Percentiles rank a stretch among this genome's conserved stretches.
Evolutionary conservation across 2,329 filamentous ascomycete genomes (phyloP).

Genomic region (Alternaria sp.): DNA sequence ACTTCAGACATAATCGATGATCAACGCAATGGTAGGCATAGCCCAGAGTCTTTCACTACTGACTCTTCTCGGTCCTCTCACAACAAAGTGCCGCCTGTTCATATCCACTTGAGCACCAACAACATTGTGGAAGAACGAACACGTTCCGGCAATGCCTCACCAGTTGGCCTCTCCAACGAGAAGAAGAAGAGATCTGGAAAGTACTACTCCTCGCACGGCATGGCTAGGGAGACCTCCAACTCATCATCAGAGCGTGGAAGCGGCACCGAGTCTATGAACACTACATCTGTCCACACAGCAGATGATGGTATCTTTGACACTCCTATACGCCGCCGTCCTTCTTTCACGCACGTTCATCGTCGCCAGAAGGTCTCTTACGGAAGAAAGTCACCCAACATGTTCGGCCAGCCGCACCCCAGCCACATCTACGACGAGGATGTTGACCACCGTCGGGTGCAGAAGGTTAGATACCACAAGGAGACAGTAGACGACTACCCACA

Average conservation of each 20-base stretch:
- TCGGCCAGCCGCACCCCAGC: slow-evolving; percentile 9
- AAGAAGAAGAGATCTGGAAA: slow-evolving; percentile 16
- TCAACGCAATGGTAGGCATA: slow-evolving; percentile 26
- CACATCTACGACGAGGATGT: slow-evolving; percentile 14
- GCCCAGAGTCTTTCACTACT: slow-evolving; percentile 16
- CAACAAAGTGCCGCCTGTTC: slow-evolving; percentile 22
- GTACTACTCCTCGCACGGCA: slow-evolving; percentile 11
- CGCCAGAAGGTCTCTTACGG: not conserved
- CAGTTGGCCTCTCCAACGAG: slow-evolving; percentile 12
- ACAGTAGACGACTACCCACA: slow-evolving; percentile 15
- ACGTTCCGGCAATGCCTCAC: slow-evolving; percentile 14
- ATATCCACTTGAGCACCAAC: slow-evolving; percentile 26
- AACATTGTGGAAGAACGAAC: slow-evolving; percentile 16
- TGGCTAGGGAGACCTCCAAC: slow-evolving; percentile 18
- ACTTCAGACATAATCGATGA: slow-evolving; percentile 18
- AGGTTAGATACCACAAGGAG: not conserved
- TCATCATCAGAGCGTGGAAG: slow-evolving; percentile 29
- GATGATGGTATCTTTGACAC: slow-evolving; percentile 29
- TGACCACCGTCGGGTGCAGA: slow-evolving; percentile 3
- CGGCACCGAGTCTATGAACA: slow-evolving; percentile 26
- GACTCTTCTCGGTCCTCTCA: slow-evolving; percentile 25
- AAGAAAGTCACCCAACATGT: not conserved
- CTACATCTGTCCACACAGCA: slow-evolving; percentile 26
- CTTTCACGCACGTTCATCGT: not conserved
- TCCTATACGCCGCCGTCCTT: slow-evolving; percentile 9